These are phyloP conservation scores for Yarrowia divulgata DNA, from an alignment of 805 yeast genomes.

Conservation along the genomic window DNA sequence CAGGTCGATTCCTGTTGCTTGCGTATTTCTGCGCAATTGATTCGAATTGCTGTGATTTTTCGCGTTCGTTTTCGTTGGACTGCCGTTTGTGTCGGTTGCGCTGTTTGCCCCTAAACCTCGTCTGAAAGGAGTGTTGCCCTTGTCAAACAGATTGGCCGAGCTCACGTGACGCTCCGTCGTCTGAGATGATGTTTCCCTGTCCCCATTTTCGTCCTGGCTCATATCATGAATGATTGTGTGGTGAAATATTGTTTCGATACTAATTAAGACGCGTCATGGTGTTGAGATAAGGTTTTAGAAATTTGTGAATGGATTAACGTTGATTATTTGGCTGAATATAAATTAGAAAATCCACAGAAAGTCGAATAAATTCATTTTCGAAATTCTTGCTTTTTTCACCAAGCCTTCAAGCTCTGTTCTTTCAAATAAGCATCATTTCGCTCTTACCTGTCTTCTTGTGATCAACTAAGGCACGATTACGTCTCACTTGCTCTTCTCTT, in stretches of 20 bases:
- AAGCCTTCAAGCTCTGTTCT: too few species aligned
- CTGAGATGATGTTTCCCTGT: not conserved
- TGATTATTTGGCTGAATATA: not conserved
- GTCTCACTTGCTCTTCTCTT: too few species aligned
- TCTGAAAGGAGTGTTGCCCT: conserved; percentile 17
- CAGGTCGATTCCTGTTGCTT: not conserved
- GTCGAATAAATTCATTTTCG: not conserved
- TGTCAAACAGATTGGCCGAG: conserved; percentile 13
- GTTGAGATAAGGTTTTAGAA: not conserved
- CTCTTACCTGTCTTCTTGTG: too few species aligned
- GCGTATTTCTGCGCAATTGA: not conserved
- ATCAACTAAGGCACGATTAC: too few species aligned
- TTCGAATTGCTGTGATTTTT: not conserved
- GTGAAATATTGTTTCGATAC: not conserved
- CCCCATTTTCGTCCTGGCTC: conserved; percentile 8
- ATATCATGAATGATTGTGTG: not conserved
- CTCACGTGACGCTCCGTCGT: not conserved
- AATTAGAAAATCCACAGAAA: not conserved
- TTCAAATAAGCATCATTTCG: too few species aligned
- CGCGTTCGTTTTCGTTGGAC: not conserved
- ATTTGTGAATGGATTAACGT: not conserved
- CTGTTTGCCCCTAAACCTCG: not conserved
- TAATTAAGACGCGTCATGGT: conserved; percentile 12
- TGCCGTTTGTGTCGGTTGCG: not conserved
- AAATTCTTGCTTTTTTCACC: too few species aligned